These are phyloP conservation scores for Lipomyces mesembrius DNA, from an alignment of 805 yeast species.

Conservation along the genomic window DNA sequence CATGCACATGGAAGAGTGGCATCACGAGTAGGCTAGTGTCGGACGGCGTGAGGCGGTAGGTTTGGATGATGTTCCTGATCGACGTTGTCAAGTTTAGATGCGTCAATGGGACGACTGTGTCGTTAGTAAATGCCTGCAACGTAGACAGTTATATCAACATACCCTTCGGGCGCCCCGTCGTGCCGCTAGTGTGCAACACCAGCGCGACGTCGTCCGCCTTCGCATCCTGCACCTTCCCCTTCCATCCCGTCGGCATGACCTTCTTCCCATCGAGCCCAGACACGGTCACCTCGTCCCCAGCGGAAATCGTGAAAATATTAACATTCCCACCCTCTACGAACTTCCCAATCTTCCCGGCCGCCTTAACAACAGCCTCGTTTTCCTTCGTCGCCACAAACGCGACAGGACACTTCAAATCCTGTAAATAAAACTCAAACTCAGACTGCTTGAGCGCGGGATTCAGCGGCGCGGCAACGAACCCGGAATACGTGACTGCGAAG, in stretches of 20 bases:
- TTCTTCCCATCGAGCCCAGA: conserved; percentile 4
- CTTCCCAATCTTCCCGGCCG: conserved; percentile 53
- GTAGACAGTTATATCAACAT: neutral
- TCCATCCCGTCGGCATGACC: neutral
- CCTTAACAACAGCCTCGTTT: conserved; percentile 53
- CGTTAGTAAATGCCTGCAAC: neutral
- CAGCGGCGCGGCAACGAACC: conserved; percentile 69
- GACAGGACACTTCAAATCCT: conserved; percentile 61
- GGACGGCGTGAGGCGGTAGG: conserved; percentile 55
- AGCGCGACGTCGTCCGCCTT: conserved; percentile 58
- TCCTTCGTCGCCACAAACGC: conserved; percentile 63
- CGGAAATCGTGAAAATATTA: conserved; percentile 12
- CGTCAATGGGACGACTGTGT: conserved; percentile 64
- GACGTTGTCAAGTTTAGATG: conserved; percentile 67
- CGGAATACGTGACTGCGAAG: conserved; percentile 60
- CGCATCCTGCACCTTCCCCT: conserved; percentile 15
- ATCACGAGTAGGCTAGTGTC: conserved; percentile 69
- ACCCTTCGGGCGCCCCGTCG: conserved; percentile 71
- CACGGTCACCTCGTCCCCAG: conserved; percentile 4
- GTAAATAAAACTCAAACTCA: conserved; percentile 68
- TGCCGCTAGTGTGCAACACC: conserved; percentile 74
- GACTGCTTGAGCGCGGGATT: conserved; percentile 63
- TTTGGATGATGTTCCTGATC: conserved; percentile 60
- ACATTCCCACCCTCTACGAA: conserved; percentile 3
- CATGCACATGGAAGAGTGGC: conserved; percentile 82